phyloP scores from a whole-genome alignment of 345 rosid genomes.

The Litchi chinensis region DNA sequence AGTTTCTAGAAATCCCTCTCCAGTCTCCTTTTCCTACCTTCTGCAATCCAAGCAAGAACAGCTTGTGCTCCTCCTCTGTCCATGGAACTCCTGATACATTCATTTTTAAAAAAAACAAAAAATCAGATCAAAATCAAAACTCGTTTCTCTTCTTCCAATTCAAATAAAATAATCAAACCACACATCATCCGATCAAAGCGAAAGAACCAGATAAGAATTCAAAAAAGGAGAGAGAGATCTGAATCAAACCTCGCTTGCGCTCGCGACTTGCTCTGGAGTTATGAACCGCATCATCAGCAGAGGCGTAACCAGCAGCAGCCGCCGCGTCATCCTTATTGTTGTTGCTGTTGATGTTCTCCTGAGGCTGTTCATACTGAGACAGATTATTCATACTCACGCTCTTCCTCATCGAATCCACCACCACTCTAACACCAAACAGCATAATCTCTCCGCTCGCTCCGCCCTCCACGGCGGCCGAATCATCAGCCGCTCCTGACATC shows the following conservation, averaged over 20 bases:
- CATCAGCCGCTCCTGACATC: slow-evolving; percentile 14
- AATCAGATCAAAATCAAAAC: background rate
- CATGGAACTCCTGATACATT: slow-evolving; percentile 75
- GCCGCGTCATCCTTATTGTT: slow-evolving; percentile 29
- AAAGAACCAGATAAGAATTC: background rate
- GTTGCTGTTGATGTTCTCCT: slow-evolving; percentile 21
- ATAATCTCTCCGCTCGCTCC: slow-evolving; percentile 58
- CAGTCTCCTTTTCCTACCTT: slow-evolving; percentile 94
- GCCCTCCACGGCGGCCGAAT: background rate
- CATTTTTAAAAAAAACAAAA: background rate
- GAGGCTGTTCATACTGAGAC: slow-evolving; percentile 70
- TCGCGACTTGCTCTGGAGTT: slow-evolving; percentile 52
- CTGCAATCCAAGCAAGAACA: slow-evolving; percentile 78
- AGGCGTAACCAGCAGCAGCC: slow-evolving; percentile 57
- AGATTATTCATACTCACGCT: slow-evolving; percentile 85
- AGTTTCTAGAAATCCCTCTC: slow-evolving; percentile 90
- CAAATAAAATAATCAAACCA: background rate
- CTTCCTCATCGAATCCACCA: slow-evolving; percentile 93
- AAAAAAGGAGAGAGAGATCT: slow-evolving; percentile 13
- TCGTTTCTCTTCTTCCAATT: background rate
- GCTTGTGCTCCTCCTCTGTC: slow-evolving; percentile 96
- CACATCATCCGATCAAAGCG: background rate
- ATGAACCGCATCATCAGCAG: slow-evolving; percentile 77
- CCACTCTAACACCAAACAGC: slow-evolving; percentile 89
- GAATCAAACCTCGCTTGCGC: slow-evolving; percentile 76